Evolutionary conservation across 441 rosid genomes (phyloP).

Genomic region (Arabidopsis lyrata): DNA sequence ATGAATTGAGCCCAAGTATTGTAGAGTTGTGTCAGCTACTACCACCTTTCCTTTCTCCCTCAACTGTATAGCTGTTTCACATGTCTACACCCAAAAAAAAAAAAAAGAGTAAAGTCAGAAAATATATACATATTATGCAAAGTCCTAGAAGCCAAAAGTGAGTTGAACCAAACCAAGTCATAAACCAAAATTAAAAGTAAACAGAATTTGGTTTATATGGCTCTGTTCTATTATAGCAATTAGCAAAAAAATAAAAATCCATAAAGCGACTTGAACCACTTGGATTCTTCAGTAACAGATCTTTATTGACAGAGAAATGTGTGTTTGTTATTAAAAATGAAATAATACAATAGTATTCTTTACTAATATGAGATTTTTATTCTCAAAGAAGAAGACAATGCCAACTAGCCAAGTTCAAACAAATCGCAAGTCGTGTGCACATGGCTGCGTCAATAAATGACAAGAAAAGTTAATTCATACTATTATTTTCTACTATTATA

Average conservation of each 20-base stretch:
- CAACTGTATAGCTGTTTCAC: conserved; percentile 66
- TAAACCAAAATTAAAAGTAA: not conserved
- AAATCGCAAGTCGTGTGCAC: conserved; percentile 28
- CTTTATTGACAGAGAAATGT: not conserved
- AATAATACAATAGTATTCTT: not conserved
- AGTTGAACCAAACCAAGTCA: not conserved
- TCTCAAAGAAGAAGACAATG: conserved; percentile 29
- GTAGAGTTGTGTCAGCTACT: conserved; percentile 57
- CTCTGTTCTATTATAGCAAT: not conserved
- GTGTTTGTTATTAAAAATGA: not conserved
- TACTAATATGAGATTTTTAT: not conserved
- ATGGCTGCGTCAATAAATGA: conserved; percentile 23
- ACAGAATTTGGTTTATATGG: not conserved
- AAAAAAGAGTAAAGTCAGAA: not conserved
- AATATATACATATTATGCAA: not conserved
- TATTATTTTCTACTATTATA: not conserved
- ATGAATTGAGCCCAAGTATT: conserved; percentile 65
- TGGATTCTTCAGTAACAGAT: not conserved
- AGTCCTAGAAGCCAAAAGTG: not conserved
- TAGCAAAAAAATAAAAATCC: not conserved
- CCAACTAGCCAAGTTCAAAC: conserved; percentile 37
- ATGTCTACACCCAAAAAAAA: conserved; percentile 48
- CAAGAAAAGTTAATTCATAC: not conserved
- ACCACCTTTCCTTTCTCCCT: conserved; percentile 59
- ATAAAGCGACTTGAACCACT: not conserved